Evolutionary conservation across 2,329 filamentous ascomycete species (phyloP), one percentile per base, ranked within the genome.

Genomic region (Pyrenochaeta sp.): DNA sequence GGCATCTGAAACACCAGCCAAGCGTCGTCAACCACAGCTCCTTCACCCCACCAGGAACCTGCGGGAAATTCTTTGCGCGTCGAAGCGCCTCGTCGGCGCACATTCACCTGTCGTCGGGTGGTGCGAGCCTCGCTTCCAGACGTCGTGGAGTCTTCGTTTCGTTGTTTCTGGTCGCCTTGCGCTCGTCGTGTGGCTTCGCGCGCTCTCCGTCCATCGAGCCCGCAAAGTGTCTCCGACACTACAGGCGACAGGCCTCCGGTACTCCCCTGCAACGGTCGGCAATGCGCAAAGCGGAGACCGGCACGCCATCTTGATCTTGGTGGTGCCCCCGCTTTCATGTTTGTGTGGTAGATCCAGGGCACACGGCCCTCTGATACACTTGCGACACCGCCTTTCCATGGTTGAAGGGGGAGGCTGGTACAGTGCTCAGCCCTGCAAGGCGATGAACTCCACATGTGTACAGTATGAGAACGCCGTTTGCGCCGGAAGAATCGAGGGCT

Each of bases 61-160:
- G 46, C 56, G 53, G 54, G 50, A 58, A 46, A 50, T 49, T 61
- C 49, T 59, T 55, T 46, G 47, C 59, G 57, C 66, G 56, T 62
- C 67, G 58, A 72, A 69, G 72, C 74, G 72, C 72, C 67, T 59
- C 61, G 50, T 54, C 56, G 66, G 64, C 65, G 49, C 69, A 60
- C 65, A 53, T 52, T 65, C 59, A 66, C 75, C 74, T 75, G 63
- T 77, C 68, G 67, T 75, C 67, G 68, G 58, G 58, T 69, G 45
- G 60, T 64, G 60, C 68, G 52, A 61, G 59, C 43, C 56, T 44
- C 30, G 42, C 58, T 67, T 60, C 51, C 67, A 56, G 54, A 72
- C 72, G 39, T 51, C 55, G 56, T 58, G 53, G 56, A 60, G 52
- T 53, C 61, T 62, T 62, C 39, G 61, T 52, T 24, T 48, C 53